phyloP scores from a whole-genome alignment of 768 basidiomycete species.

The Xerocomus spinulosus region DNA sequence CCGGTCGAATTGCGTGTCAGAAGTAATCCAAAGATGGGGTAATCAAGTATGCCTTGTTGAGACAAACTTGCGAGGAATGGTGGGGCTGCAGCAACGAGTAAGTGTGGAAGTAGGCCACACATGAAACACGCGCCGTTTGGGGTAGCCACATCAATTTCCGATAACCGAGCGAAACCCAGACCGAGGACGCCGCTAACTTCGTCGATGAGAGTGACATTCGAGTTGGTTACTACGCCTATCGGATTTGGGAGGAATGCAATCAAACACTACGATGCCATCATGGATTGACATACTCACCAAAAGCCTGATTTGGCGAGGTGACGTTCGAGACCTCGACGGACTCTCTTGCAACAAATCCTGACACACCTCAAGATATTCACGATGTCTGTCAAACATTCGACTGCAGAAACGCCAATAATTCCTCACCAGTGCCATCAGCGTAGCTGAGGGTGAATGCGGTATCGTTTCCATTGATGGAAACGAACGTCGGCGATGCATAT shows the following conservation, averaged over 20 bases:
- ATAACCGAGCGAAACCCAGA: conserved; percentile 71
- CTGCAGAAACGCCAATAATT: neutral
- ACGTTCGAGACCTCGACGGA: conserved; percentile 56
- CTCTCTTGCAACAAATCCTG: conserved; percentile 70
- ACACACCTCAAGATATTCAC: conserved; percentile 42
- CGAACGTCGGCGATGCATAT: conserved; percentile 64
- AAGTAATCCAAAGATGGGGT: conserved; percentile 73
- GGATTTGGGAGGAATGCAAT: neutral
- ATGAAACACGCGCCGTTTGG: conserved; percentile 44
- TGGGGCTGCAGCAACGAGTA: conserved; percentile 40
- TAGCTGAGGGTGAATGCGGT: conserved; percentile 60
- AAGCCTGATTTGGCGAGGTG: conserved; percentile 54
- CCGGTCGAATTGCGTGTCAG: conserved; percentile 58
- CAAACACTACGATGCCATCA: neutral
- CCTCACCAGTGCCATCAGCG: conserved; percentile 65
- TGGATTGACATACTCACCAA: conserved; percentile 46
- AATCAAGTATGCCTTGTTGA: conserved; percentile 59
- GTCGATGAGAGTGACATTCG: conserved; percentile 59
- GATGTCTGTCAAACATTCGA: neutral
- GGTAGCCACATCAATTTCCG: conserved; percentile 45
- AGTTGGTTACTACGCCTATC: conserved; percentile 55
- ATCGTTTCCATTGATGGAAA: conserved; percentile 53
- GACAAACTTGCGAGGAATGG: conserved; percentile 65
- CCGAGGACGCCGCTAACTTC: conserved; percentile 70
- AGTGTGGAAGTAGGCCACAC: neutral